Base-by-base conservation (phyloP, 1,139 yeast genomes). In the Geotrichum australiense region DNA sequence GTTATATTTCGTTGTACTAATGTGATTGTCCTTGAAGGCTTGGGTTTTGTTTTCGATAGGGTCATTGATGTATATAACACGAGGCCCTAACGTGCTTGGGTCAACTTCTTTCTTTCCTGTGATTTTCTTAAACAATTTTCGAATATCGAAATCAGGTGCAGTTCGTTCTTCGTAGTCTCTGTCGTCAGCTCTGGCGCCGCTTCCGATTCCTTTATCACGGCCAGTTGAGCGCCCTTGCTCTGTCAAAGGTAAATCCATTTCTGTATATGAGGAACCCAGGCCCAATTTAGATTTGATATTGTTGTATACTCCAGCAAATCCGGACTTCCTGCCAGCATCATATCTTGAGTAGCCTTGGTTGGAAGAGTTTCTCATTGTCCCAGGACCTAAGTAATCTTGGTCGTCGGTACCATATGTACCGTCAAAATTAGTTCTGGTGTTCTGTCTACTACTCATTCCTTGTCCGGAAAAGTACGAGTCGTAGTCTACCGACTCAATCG, bases 1-100 rank as follows among this genome's bases (percentile, higher is more conserved):
- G 61, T 91, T 93, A 67, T 93, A 93, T 62, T 93, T 93, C n/a
- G 98, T 89, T 3, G 99, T 93, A 34, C 95, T 83, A 51, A 93
- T 80, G 59, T 89, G 89, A 59, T 93, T 93, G 49, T 82, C 91
- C 50, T 73, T 71, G 64, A 74, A 91, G 2, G 80, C 73, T 46
- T 69, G 71, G 2, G 72, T 63, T 3, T 65, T 50, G 52, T 86
- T 86, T 11, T 75, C 68, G 2, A 63, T 58, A 1, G 59, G 52
- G 54, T 83, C 76, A 67, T 86, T 82, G 35, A 91, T 61, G 52
- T 74, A 70, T 24, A 91, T 79, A 22, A 76, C 69, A 51, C 97
- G 72, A 21, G 96, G 95, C 1, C 73, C 73, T 21, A 58, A 54
- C 3, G 63, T 53, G 1, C 57, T 53, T 7, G 64, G 63, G 26